Conservation (phyloP, 106 monocot species). For the Apostasia shenzhenica region DNA sequence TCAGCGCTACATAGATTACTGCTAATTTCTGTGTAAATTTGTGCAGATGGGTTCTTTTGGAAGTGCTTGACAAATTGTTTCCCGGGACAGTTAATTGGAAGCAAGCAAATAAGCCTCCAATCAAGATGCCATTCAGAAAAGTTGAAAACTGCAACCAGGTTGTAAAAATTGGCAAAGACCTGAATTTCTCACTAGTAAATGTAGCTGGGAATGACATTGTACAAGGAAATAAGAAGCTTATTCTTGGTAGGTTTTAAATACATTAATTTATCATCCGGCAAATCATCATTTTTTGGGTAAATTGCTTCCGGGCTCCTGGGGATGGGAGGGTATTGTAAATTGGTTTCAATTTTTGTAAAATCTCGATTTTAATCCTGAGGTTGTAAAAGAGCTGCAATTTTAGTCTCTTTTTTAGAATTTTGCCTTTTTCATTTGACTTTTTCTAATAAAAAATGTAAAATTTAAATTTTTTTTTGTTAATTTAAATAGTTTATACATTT, state of each 20-base stretch:
- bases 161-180: conserved; percentile 53
- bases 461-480: too few relatives aligned
- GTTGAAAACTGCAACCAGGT: conserved; percentile 89
- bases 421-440: too few relatives aligned
- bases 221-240: conserved; percentile 82
- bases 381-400: too few relatives aligned
- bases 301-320: too few relatives aligned
- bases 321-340: too few relatives aligned
- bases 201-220: conserved; percentile 80
- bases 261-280: too few relatives aligned
- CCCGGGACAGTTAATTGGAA: conserved; percentile 78
- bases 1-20: conserved; percentile 5
- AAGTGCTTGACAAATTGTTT: conserved; percentile 76
- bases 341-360: too few relatives aligned
- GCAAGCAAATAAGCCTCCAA: conserved; percentile 71
- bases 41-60: conserved; percentile 75
- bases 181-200: conserved; percentile 77
- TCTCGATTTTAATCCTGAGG: too few relatives aligned
- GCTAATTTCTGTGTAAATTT: conserved; percentile 6
- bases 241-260: conserved; percentile 42
- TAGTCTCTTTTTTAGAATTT: too few relatives aligned
- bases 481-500: too few relatives aligned
- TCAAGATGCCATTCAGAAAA: conserved; percentile 77
- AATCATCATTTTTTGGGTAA: too few relatives aligned
- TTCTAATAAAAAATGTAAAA: too few relatives aligned